phyloP scores from a whole-genome alignment of 106 monocot genomes.

The Dendrobium nobile region DNA sequence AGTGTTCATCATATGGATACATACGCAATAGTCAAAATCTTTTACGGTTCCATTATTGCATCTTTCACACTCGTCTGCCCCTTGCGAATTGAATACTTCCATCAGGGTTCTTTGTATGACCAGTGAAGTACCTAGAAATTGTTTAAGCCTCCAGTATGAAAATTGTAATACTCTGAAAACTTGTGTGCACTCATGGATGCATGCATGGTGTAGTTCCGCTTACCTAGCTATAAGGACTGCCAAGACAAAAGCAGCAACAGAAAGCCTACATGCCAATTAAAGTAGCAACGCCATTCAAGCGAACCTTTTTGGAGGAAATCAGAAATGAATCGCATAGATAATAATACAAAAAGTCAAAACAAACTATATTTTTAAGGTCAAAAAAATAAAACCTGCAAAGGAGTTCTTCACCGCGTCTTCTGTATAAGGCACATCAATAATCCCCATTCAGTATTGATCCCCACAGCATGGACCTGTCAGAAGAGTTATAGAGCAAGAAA shows the following conservation, averaged over 20 bases:
- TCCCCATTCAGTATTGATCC: slow-evolving; percentile 98
- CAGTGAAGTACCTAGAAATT: slow-evolving; percentile 54
- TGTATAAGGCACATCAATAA: slow-evolving; percentile 86
- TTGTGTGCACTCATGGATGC: not conserved
- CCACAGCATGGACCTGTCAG: slow-evolving; percentile 81
- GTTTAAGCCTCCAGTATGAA: not conserved
- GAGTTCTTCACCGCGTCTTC: slow-evolving; percentile 96
- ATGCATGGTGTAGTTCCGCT: not conserved
- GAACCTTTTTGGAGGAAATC: slow-evolving; percentile 47
- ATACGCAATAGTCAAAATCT: slow-evolving; percentile 72
- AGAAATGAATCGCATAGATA: slow-evolving; percentile 5
- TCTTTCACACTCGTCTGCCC: slow-evolving; percentile 44
- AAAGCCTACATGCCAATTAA: slow-evolving; percentile 84
- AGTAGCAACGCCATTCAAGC: slow-evolving; percentile 97
- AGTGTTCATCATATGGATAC: slow-evolving; percentile 12
- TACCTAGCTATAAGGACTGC: slow-evolving; percentile 72
- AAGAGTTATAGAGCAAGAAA: not conserved
- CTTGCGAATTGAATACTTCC: slow-evolving; percentile 50
- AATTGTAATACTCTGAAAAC: not conserved
- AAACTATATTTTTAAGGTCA: not conserved
- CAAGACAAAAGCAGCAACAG: slow-evolving; percentile 75
- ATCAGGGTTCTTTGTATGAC: slow-evolving; percentile 49
- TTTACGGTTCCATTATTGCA: slow-evolving; percentile 44
- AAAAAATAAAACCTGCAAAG: slow-evolving; percentile 69
- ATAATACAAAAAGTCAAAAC: not conserved